Base-by-base conservation (phyloP, 2,329 filamentous ascomycete genomes). In the Cordyceps cicadae region DNA sequence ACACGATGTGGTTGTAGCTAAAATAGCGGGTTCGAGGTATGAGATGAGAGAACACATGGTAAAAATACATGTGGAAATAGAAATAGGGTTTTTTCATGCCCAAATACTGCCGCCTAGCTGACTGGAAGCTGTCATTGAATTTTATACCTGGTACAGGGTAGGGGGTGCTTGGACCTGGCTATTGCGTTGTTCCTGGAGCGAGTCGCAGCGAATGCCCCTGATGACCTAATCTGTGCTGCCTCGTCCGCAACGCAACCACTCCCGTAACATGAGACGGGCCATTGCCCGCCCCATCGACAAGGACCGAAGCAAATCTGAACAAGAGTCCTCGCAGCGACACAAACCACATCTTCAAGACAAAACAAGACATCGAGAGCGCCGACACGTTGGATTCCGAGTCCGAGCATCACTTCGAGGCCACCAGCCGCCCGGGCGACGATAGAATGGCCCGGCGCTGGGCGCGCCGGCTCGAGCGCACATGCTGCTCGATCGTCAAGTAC, bases 401-500 rank as follows among this genome's bases (percentile, higher is more conserved):
- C 14, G 61, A 60, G 32, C 60, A 52, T 55, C 60, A 45, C 54
- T 50, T 58, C 52, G 61, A 62, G 64, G 64, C 66, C 62, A 48
- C 52, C 50, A 57, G 62, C 55, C 45, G 63, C 57, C 58, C 54
- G 62, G 61, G 54, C 54, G 61, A 58, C 58, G 58, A 60, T 34
- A 66, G 63, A 37, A 85, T 85, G 80, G 74, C 78, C 70, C 81
- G 81, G 67, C 80, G 83, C 69, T 89, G 84, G 79, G 87, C 84
- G 54, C 81, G 88, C 65, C 84, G 81, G 71, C 59, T 89, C 68
- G 92, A 97, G 80, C 88, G 92, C 54, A 87, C 84, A 70, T 97
- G 92, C 79, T 97, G 92, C 77, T 77, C 81, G 49, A 83, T 86
- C 63, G 81, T 88, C 58, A 89, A 85, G 29, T 96, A 92, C 73